Base-by-base conservation (phyloP, 2,329 filamentous ascomycete genomes). In the Cordyceps tenuipes region DNA sequence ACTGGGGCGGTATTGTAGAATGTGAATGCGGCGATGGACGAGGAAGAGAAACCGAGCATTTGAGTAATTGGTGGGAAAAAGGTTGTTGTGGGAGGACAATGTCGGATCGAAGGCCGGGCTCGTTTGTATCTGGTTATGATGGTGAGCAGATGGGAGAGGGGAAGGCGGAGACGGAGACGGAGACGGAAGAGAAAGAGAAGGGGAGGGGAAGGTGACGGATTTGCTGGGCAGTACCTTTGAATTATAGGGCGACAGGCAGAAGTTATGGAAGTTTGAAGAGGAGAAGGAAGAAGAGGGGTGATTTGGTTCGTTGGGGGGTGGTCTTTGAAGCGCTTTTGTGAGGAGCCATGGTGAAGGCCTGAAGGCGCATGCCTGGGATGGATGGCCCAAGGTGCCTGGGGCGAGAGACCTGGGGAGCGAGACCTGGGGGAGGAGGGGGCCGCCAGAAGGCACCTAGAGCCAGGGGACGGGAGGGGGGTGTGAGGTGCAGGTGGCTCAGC, bases 1-100 rank as follows among this genome's bases (percentile, higher is more conserved):
- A 60, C 57, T 36, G 57, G 57, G 10, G 57, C 50, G 9, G 49
- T 59, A 19, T 59, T 49, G 57, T 46, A 26, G 13, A 54, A 29
- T 13, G 29, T 21, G 15, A 54, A 54, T 13, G 41, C 48, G 26
- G 26, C n/a, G 19, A 12, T 12, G 15, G 46, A 51, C 4, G 41
- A 21, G 3, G n/a, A 47, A 12, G 26, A 17, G 6, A 8, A 39
- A 19, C 15, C 41, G 44, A 47, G 26, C 48, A 52, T 59, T 44
- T 46, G 41, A 23, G 6, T 3, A 17, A 46, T 51, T 41, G 39
- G 34, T 23, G 49, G 19, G 36, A 41, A 51, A 23, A 59, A 41
- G 47, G 19, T 44, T 21, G 48, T 48, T 15, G 47, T 26, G 9
- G 29, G 56, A 46, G 29, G 56, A 46, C 36, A 23, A 36, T 58